Conservation (phyloP, 805 yeast genomes). For the Vanderwaltozyma yarrowii region DNA sequence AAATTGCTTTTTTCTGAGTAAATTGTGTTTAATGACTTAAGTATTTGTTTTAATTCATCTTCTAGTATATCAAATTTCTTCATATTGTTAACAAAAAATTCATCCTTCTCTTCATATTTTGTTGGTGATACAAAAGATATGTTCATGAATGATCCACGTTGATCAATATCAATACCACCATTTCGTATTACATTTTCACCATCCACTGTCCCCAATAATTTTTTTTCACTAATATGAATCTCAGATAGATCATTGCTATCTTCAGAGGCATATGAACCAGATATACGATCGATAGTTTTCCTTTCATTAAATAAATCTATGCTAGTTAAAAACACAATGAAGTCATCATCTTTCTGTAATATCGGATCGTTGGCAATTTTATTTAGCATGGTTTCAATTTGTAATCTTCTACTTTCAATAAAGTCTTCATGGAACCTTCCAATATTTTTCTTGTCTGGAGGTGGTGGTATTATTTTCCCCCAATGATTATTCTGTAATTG, state of each 20-base stretch:
- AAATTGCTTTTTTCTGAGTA: conserved; percentile 69
- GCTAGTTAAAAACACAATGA: conserved; percentile 65
- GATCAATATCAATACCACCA: conserved; percentile 37
- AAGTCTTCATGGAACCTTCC: conserved; percentile 88
- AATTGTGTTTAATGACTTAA: conserved; percentile 63
- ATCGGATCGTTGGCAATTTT: conserved; percentile 50
- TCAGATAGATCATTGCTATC: conserved; percentile 33
- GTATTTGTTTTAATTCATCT: conserved; percentile 55
- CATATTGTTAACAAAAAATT: conserved; percentile 61
- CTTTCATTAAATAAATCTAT: conserved; percentile 59
- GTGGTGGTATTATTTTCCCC: conserved; percentile 88
- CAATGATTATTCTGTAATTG: conserved; percentile 81
- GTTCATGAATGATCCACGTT: conserved; percentile 56
- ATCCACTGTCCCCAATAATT: conserved; percentile 26
- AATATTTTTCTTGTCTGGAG: conserved; percentile 87
- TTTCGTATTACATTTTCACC: conserved; percentile 18
- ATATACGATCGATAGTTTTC: conserved; percentile 54
- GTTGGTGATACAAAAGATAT: conserved; percentile 54
- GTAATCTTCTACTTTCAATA: conserved; percentile 72
- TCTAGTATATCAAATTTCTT: conserved; percentile 64
- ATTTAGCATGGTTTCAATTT: conserved; percentile 75
- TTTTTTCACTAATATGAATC: conserved; percentile 25
- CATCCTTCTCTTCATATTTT: conserved; percentile 69
- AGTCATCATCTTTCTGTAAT: conserved; percentile 65
- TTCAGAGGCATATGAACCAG: conserved; percentile 42